Base-by-base conservation (phyloP, 768 basidiomycete species). In the Pisolithus albus region DNA sequence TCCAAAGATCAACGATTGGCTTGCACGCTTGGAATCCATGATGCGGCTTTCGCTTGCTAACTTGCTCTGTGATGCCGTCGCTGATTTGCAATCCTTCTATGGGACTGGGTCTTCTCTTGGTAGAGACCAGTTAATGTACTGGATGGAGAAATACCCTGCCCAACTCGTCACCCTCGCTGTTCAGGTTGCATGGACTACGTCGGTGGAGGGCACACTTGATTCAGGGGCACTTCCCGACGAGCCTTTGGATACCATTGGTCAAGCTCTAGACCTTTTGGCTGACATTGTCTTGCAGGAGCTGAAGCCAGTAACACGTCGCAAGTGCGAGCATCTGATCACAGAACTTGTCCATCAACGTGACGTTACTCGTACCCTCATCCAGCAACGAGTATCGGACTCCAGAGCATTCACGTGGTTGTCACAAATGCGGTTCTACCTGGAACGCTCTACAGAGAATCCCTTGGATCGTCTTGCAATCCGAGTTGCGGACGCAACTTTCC, bases 1-100 rank as follows among this genome's bases (percentile, higher is more conserved):
- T 66, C 90, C 94, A 4, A 94, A 93, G 72, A 97, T 99, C 75
- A 99, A 99, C 64, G 96, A 99, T 62, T 99, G 96, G 96, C 78
- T 99, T 41, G 86, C 87, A 39, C 85, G 83, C 59, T 78, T 98
- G 49, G 96, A 99, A 68, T 76, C 83, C 2, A 88, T 91, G 78
- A 98, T 98, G 94, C 81, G 90, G 24, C 61, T 86, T 18, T 93
- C 95, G 9, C 77, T 99, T 43, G 91, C 96, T 2, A 76, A 83
- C 50, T 73, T 92, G 8, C 80, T 98, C 19, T 81, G 80, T 11
- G 83, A 87, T 36, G 84, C 91, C 1, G 91, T 94, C 28, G 72
- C 71, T 5, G 91, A 94, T 64, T 75, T 98, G 4, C 81, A 87
- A 58, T 65, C 71, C 4, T 90, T 98, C 71, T 96, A 93, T 64